These are phyloP conservation scores for Calonectria pteridis DNA, from an alignment of 2,329 filamentous ascomycete genomes.

Conservation along the genomic window DNA sequence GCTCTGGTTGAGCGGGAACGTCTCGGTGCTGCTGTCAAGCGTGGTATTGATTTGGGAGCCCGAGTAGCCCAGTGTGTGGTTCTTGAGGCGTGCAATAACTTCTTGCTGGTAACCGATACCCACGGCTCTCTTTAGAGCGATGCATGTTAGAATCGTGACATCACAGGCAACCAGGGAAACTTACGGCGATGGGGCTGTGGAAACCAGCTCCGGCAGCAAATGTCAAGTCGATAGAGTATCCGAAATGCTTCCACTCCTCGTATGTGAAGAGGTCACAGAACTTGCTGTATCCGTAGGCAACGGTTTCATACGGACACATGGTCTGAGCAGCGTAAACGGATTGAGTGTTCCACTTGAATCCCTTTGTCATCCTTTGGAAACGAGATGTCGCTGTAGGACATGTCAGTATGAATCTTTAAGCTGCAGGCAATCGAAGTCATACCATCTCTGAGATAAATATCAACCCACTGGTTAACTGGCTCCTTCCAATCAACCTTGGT, in stretches of 20 bases:
- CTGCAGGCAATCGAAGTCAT: conserved; percentile 18
- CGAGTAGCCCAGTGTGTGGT: conserved; percentile 72
- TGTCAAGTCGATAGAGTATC: conserved; percentile 76
- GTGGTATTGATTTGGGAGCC: conserved; percentile 76
- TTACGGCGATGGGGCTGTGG: conserved; percentile 71
- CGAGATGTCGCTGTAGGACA: conserved; percentile 66
- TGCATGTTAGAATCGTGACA: background rate
- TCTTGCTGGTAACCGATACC: conserved; percentile 82
- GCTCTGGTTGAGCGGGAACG: conserved; percentile 80
- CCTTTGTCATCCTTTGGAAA: conserved; percentile 66
- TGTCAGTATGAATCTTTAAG: background rate
- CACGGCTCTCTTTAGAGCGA: conserved; percentile 66
- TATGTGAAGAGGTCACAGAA: conserved; percentile 83
- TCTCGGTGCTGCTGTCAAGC: conserved; percentile 74
- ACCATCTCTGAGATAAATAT: conserved; percentile 74
- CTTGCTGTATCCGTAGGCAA: conserved; percentile 79
- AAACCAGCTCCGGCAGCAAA: conserved; percentile 74
- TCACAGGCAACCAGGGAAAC: conserved; percentile 35
- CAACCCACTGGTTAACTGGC: conserved; percentile 70
- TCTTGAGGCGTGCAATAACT: conserved; percentile 76
- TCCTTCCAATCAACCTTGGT: conserved; percentile 64
- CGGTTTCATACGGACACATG: conserved; percentile 82
- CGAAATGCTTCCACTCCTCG: conserved; percentile 79
- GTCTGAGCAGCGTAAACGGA: conserved; percentile 78
- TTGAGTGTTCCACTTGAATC: conserved; percentile 72